Evolutionary conservation across 139 green algal genomes (phyloP).

Genomic region (Micractinium sp.): DNA sequence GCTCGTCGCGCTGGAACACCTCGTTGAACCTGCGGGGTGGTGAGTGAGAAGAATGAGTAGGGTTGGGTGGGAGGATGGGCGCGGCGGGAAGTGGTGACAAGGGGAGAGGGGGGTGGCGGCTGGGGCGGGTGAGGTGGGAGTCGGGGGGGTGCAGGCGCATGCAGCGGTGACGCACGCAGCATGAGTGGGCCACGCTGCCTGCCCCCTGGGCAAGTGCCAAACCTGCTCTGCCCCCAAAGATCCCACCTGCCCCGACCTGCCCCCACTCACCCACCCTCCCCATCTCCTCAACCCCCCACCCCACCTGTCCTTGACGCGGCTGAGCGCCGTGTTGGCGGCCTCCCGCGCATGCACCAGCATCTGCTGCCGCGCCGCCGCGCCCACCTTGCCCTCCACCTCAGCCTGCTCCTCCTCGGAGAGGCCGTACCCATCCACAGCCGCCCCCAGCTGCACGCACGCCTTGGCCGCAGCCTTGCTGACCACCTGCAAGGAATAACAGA

Average conservation of each 20-base stretch:
- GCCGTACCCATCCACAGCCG: constrained; percentile 58
- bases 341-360: constrained; percentile 69
- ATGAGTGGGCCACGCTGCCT: too few species aligned
- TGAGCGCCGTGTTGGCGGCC: constrained; percentile 76
- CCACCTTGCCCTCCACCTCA: constrained; percentile 40
- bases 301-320: constrained; percentile 79
- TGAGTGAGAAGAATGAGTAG: too few species aligned
- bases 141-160: background rate
- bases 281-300: background rate
- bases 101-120: background rate
- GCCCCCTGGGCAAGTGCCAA: too few species aligned
- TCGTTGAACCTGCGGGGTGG: constrained; percentile 68
- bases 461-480: background rate
- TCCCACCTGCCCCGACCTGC: too few species aligned
- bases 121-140: background rate
- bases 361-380: background rate
- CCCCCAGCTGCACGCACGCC: constrained; percentile 2
- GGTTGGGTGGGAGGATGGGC: too few species aligned
- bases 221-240: too few species aligned
- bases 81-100: background rate
- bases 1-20: constrained; percentile 77
- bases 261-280: background rate
- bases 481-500: too few species aligned
- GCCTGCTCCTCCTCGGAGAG: constrained; percentile 45
- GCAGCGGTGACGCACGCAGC: too few species aligned